Percentiles rank a stretch among this genome's conserved stretches.
Conservation (phyloP, 257 asterid species). For the Solanum sitiens region DNA sequence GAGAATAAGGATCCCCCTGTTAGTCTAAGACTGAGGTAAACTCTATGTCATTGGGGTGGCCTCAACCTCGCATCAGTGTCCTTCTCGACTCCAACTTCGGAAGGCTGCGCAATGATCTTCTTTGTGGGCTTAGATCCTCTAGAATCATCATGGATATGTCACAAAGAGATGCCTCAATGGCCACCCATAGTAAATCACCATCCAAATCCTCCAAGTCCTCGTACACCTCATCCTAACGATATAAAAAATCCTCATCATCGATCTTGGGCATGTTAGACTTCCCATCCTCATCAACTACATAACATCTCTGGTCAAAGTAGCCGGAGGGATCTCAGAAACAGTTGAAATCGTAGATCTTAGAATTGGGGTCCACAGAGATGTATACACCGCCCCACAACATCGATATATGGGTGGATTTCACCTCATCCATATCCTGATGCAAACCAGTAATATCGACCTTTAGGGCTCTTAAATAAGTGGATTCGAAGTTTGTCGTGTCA, state of each 20-base stretch:
- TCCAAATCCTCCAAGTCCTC: background rate
- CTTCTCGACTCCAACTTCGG: background rate
- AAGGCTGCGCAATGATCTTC: too few relatives aligned
- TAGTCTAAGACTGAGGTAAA: background rate
- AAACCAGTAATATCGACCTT: too few relatives aligned
- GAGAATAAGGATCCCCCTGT: background rate
- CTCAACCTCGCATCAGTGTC: background rate
- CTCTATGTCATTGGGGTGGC: background rate
- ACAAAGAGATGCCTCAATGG: background rate
- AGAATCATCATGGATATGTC: background rate
- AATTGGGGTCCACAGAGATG: too few relatives aligned
- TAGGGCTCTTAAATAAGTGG: too few relatives aligned
- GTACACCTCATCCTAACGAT: background rate
- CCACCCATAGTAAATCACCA: background rate
- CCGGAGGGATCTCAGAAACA: too few relatives aligned
- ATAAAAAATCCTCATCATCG: background rate
- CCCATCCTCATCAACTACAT: too few relatives aligned
- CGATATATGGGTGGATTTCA: too few relatives aligned
- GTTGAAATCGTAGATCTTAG: background rate
- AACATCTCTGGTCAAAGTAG: background rate
- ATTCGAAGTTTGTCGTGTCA: too few relatives aligned
- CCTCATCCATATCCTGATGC: too few relatives aligned
- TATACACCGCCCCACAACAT: too few relatives aligned
- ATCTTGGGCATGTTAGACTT: too few relatives aligned
- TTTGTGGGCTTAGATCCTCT: background rate